Evolutionary conservation across 768 basidiomycete species (phyloP).

Genomic region (Leccinum subgranulosum): DNA sequence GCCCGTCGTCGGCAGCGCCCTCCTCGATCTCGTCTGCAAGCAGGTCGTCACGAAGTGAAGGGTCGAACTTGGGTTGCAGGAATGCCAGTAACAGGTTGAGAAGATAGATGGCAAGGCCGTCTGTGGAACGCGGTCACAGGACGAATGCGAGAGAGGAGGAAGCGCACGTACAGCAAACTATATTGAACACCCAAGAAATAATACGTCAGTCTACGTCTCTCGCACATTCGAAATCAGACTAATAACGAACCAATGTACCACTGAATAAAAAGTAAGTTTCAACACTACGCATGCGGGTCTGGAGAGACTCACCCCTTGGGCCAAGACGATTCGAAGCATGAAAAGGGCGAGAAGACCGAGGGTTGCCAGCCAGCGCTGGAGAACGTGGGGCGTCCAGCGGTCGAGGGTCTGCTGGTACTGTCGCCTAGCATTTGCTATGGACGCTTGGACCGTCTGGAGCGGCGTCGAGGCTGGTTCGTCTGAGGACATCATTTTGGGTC

Average conservation of each 20-base stretch:
- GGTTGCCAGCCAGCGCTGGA: slow-evolving; percentile 88
- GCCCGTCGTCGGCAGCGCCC: slow-evolving; percentile 62
- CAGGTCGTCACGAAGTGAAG: slow-evolving; percentile 90
- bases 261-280: slow-evolving; percentile 36
- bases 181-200: not conserved
- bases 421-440: slow-evolving; percentile 50
- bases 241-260: slow-evolving; percentile 85
- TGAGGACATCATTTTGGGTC: slow-evolving; percentile 32
- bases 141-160: not conserved
- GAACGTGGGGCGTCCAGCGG: slow-evolving; percentile 83
- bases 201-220: slow-evolving; percentile 1
- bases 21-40: slow-evolving; percentile 95
- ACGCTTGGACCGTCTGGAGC: slow-evolving; percentile 27
- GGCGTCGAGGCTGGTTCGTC: slow-evolving; percentile 29
- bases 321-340: slow-evolving; percentile 77
- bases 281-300: not conserved
- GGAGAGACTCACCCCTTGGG: slow-evolving; percentile 73
- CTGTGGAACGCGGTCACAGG: slow-evolving; percentile 33
- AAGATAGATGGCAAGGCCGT: slow-evolving; percentile 92
- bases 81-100: slow-evolving; percentile 96
- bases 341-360: slow-evolving; percentile 71
- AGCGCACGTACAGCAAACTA: slow-evolving; percentile 65
- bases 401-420: slow-evolving; percentile 90
- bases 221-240: not conserved
- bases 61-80: slow-evolving; percentile 97